phyloP scores from a whole-genome alignment of 805 yeast species.

The Candida gorgasii region DNA sequence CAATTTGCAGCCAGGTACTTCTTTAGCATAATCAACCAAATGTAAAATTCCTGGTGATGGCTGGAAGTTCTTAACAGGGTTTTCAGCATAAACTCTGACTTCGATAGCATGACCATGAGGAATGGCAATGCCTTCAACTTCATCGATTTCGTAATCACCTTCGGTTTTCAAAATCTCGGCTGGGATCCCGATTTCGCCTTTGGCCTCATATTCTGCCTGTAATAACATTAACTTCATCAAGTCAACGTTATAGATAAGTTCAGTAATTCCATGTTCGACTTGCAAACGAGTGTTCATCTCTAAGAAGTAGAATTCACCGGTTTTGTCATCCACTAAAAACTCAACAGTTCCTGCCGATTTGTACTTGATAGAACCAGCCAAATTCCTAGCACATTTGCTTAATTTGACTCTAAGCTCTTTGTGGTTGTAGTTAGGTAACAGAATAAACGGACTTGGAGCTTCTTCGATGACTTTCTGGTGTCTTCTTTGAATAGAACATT shows the following conservation, averaged over 20 bases:
- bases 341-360: conserved; percentile 98
- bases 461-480: conserved; percentile 96
- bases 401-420: conserved; percentile 68
- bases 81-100: conserved; percentile 94
- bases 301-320: conserved; percentile 89
- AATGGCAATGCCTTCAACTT: conserved; percentile 2
- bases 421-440: conserved; percentile 40
- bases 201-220: conserved; percentile 83
- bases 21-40: conserved; percentile 74
- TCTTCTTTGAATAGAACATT: conserved; percentile 95
- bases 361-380: conserved; percentile 80
- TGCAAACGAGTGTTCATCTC: conserved; percentile 96
- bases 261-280: conserved; percentile 98
- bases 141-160: conserved; percentile 10
- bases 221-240: conserved; percentile 94
- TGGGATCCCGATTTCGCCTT: conserved; percentile 15
- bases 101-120: conserved; percentile 85
- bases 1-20: conserved; percentile 8
- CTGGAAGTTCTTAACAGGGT: conserved; percentile 89
- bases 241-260: conserved; percentile 92
- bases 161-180: conserved; percentile 9
- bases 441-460: conserved; percentile 90
- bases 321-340: conserved; percentile 80
- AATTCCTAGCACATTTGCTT: conserved; percentile 79
- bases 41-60: conserved; percentile 97